Evolutionary conservation across 208 protist genomes (phyloP), one percentile per base, ranked within the genome.

Genomic region (Trypanosoma congolense): DNA sequence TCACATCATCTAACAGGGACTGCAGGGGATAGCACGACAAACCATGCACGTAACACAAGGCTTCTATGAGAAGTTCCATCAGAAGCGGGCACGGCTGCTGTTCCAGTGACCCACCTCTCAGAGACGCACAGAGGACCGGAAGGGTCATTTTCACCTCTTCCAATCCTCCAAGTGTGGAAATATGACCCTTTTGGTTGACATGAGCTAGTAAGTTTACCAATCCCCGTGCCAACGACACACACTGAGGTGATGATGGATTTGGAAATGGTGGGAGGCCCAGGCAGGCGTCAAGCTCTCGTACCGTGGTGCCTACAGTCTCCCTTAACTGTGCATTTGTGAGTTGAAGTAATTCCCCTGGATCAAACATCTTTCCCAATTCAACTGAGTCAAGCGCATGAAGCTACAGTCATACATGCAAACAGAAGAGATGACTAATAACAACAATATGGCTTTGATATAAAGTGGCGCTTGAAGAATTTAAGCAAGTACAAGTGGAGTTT

Each of bases 251-350:
- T n/a, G 41, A 71, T 8, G 65, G 58, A 45, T 74, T 68, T 18
- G 77, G 60, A 52, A 92, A 92, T 10, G 84, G 84, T 0, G 84
- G 80, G 1, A 65, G 68, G 0, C 84, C 84, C 0, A 92, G 56
- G 14, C 67, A 56, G 0, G 29, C 43, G 47, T 92, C 84, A 10
- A 89, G 70, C 8, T 58, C 26, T 14, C 67, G 31, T 35, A 87
- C 53, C 0, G n/a, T 22, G 18, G 42, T 45, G 44, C 60, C 50
- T n/a, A 51, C 30, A 19, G 43, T 14, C 25, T 26, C 21, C 18
- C 44, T 47, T 12, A 61, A 2, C 9, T 12, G 29, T 2, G 54
- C 62, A 48, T 61, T 49, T 14, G 61, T 18, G 46, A 46, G 21
- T n/a, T n/a, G n/a, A n/a, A n/a, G n/a, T n/a, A n/a, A n/a, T n/a